phyloP scores from a whole-genome alignment of 345 rosid genomes.

The Hirschfeldia incana region DNA sequence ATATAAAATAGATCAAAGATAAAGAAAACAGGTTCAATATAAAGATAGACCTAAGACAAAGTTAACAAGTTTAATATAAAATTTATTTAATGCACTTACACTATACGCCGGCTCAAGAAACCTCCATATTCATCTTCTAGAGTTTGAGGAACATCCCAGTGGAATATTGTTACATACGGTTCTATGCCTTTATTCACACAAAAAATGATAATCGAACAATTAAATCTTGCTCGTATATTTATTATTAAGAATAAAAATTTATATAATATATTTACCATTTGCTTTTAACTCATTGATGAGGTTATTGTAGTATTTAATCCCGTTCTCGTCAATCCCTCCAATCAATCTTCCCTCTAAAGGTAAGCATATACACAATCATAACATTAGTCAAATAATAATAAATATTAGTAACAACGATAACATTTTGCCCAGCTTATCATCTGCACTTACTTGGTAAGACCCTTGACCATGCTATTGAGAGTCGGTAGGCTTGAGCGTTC shows the following conservation, averaged over 20 bases:
- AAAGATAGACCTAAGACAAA: not conserved
- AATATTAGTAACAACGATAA: not conserved
- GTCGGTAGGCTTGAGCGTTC: conserved; percentile 46
- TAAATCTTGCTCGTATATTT: too few relatives aligned
- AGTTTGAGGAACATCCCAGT: conserved; percentile 40
- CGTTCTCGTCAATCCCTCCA: conserved; percentile 46
- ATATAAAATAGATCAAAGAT: too few relatives aligned
- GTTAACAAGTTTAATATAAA: not conserved
- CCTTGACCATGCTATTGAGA: conserved; percentile 57
- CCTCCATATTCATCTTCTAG: conserved; percentile 34
- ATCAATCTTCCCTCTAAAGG: conserved; percentile 44
- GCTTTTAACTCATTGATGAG: conserved; percentile 39
- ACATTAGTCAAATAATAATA: not conserved
- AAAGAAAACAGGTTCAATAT: not conserved
- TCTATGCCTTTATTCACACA: conserved; percentile 26
- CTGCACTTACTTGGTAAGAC: too few relatives aligned
- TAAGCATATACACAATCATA: not conserved
- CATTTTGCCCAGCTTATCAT: not conserved
- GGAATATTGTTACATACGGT: conserved; percentile 40
- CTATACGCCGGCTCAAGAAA: conserved; percentile 35
- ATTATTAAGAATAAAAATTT: too few relatives aligned
- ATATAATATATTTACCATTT: not conserved
- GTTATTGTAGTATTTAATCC: conserved; percentile 43
- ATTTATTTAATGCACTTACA: conserved; percentile 18
- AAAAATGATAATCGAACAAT: too few relatives aligned